Evolutionary conservation across 2,329 filamentous ascomycete species (phyloP).

Genomic region (Penicillium sp.): DNA sequence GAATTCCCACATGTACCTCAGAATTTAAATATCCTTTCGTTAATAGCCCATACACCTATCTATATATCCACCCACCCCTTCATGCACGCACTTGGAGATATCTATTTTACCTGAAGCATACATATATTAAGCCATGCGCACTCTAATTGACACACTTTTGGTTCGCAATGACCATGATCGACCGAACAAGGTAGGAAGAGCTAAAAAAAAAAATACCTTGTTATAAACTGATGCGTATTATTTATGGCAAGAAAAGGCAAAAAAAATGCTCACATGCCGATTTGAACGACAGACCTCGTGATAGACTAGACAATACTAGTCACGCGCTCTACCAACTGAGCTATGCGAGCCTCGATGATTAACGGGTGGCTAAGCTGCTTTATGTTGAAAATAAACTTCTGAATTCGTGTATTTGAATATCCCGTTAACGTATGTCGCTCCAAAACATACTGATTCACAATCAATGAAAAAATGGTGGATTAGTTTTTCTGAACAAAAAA

Average conservation of each 20-base stretch:
- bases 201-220: neutral
- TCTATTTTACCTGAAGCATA: neutral
- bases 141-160: neutral
- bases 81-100: neutral
- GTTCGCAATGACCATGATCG: neutral
- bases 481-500: no score
- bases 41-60: no score
- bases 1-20: no score
- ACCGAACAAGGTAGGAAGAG: neutral
- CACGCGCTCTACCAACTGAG: neutral
- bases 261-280: constrained; percentile 2
- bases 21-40: no score
- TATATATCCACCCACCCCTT: no score
- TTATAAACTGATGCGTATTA: neutral
- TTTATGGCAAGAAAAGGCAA: neutral
- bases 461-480: no score
- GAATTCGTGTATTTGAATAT: no score
- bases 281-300: neutral
- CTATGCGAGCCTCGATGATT: neutral
- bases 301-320: neutral
- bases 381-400: no score
- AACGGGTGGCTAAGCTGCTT: fast-evolving
- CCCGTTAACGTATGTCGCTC: neutral
- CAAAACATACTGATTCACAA: neutral
- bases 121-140: neutral